phyloP scores from a whole-genome alignment of 805 yeast species.

The Metschnikowia drakensbergensis region DNA sequence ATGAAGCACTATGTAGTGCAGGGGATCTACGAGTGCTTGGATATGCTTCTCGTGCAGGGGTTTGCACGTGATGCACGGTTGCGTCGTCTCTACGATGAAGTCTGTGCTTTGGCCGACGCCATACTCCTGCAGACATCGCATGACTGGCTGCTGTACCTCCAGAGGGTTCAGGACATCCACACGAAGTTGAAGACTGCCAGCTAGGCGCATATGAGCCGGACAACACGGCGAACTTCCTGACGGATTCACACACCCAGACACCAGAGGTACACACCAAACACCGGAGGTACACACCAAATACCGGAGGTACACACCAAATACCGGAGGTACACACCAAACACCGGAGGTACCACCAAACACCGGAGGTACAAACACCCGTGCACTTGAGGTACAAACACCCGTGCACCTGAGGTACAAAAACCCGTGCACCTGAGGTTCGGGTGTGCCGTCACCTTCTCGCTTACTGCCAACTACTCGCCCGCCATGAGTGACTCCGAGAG shows the following conservation, averaged over 20 bases:
- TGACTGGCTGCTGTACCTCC: conserved; percentile 14
- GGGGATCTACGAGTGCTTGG: conserved; percentile 14
- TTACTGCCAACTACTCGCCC: neutral
- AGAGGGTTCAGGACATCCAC: conserved; percentile 4
- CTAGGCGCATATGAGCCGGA: no score
- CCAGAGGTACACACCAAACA: no score
- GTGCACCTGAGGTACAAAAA: neutral
- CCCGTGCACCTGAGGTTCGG: neutral
- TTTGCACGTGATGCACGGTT: neutral
- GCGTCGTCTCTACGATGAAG: neutral
- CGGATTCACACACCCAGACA: no score
- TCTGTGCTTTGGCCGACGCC: conserved; percentile 12
- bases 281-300: no score
- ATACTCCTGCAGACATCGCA: conserved; percentile 10
- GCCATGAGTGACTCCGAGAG: conserved; percentile 18
- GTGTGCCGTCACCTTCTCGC: neutral
- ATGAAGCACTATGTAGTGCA: conserved; percentile 15
- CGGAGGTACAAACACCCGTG: no score
- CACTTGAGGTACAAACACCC: no score
- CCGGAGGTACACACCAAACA: no score
- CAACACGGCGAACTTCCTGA: no score
- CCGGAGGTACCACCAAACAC: no score
- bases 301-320: no score
- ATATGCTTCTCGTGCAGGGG: conserved; percentile 4
- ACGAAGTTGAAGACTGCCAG: neutral